These are phyloP conservation scores for Colletotrichum sojae DNA, from an alignment of 2,329 filamentous ascomycete genomes.

Conservation along the genomic window DNA sequence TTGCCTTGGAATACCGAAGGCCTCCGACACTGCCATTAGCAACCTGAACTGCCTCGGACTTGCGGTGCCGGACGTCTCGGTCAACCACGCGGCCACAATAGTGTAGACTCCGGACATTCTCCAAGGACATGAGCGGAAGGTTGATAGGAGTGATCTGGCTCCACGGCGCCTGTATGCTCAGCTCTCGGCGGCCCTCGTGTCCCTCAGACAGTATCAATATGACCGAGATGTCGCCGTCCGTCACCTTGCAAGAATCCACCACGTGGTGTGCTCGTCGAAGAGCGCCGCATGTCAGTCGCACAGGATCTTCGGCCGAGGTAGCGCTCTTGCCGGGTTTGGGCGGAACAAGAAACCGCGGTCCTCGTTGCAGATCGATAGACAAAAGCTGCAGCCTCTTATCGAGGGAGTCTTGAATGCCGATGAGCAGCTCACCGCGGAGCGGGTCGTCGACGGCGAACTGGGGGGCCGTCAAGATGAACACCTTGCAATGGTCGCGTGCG, in stretches of 20 bases:
- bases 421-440: conserved; percentile 68
- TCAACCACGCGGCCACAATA: conserved; percentile 66
- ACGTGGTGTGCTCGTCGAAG: conserved; percentile 75
- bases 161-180: conserved; percentile 84
- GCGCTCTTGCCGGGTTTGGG: conserved; percentile 44
- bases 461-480: conserved; percentile 77
- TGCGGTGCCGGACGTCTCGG: conserved; percentile 64
- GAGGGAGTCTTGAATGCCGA: conserved; percentile 79
- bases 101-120: conserved; percentile 73
- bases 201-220: conserved; percentile 80
- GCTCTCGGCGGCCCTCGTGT: conserved; percentile 72
- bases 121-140: conserved; percentile 71
- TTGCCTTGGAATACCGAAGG: conserved; percentile 70
- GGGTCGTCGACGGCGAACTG: conserved; percentile 68
- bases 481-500: conserved; percentile 69
- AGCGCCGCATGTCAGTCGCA: conserved; percentile 63
- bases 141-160: conserved; percentile 77
- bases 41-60: conserved; percentile 62
- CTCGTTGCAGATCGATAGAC: conserved; percentile 65
- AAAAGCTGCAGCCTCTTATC: conserved; percentile 78
- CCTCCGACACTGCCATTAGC: conserved; percentile 64
- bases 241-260: conserved; percentile 79
- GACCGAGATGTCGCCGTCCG: conserved; percentile 76
- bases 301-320: conserved; percentile 49
- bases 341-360: conserved; percentile 37